These are phyloP conservation scores for Candolleomyces efflorescens DNA, from an alignment of 768 basidiomycete species.

Conservation along the genomic window DNA sequence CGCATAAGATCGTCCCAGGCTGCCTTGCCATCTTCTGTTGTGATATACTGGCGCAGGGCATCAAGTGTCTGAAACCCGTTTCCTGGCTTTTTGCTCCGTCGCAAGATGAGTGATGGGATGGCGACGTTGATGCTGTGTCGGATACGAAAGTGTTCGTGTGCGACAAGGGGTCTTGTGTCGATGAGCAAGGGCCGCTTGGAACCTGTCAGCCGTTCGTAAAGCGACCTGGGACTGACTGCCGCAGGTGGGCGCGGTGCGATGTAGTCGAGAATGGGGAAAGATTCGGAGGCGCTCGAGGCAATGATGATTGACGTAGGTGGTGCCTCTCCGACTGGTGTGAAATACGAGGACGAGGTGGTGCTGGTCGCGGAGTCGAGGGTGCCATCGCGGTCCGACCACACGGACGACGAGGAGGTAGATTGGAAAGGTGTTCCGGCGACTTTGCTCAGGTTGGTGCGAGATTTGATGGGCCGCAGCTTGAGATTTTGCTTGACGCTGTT, in stretches of 20 bases:
- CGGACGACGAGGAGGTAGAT: not conserved
- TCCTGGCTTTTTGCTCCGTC: slow-evolving; percentile 71
- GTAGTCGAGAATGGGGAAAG: slow-evolving; percentile 5
- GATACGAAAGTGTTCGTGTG: slow-evolving; percentile 64
- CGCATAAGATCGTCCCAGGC: slow-evolving; percentile 64
- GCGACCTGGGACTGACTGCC: slow-evolving; percentile 38
- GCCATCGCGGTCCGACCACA: slow-evolving; percentile 3
- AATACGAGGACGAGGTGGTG: slow-evolving; percentile 32
- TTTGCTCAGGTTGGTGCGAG: slow-evolving; percentile 30
- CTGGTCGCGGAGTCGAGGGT: slow-evolving; percentile 4
- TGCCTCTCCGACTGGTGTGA: slow-evolving; percentile 42
- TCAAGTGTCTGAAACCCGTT: slow-evolving; percentile 63
- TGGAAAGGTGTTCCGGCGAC: not conserved
- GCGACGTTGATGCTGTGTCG: slow-evolving; percentile 75
- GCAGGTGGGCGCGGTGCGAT: slow-evolving; percentile 4
- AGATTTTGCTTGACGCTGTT: slow-evolving; percentile 74
- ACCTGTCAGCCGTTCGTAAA: slow-evolving; percentile 47
- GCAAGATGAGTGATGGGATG: slow-evolving; percentile 87
- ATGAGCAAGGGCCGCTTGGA: slow-evolving; percentile 62
- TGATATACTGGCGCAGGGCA: slow-evolving; percentile 75
- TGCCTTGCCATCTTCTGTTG: slow-evolving; percentile 67
- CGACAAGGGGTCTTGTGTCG: slow-evolving; percentile 72
- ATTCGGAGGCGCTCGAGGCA: slow-evolving; percentile 4
- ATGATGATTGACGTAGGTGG: slow-evolving; percentile 12
- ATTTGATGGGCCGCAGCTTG: slow-evolving; percentile 71